Conservation (phyloP, 1,139 yeast genomes). For the Suhomyces atakaporum region DNA sequence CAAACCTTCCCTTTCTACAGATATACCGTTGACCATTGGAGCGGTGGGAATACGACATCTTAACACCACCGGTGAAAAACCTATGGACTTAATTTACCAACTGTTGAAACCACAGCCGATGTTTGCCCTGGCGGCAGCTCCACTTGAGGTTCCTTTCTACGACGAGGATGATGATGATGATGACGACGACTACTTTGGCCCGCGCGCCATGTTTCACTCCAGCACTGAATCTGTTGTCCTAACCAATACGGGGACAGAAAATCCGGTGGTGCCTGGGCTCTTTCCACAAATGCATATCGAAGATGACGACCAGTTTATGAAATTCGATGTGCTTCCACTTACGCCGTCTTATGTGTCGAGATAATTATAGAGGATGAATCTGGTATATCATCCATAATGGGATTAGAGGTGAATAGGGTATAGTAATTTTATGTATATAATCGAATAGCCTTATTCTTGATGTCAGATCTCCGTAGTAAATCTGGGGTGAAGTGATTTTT, state of each 20-base stretch:
- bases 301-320: conserved; percentile 27
- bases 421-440: too few species aligned
- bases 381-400: background rate
- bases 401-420: background rate
- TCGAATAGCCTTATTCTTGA: too few species aligned
- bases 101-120: conserved; percentile 2
- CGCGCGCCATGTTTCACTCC: conserved; percentile 2
- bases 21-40: too few species aligned
- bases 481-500: too few species aligned
- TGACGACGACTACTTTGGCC: conserved; percentile 10
- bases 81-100: background rate
- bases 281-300: conserved; percentile 39
- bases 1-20: too few species aligned
- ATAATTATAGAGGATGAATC: conserved; percentile 2
- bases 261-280: conserved; percentile 36
- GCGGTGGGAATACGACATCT: background rate
- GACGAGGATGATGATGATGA: conserved; percentile 15
- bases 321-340: conserved; percentile 32
- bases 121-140: background rate
- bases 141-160: conserved; percentile 6
- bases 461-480: too few species aligned
- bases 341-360: conserved; percentile 29
- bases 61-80: background rate
- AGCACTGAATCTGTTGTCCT: conserved; percentile 4
- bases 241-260: conserved; percentile 21